Evolutionary conservation across 1,139 yeast species (phyloP), one percentile per base, ranked within the genome.

Genomic region (Saccharomyces hybrid): DNA sequence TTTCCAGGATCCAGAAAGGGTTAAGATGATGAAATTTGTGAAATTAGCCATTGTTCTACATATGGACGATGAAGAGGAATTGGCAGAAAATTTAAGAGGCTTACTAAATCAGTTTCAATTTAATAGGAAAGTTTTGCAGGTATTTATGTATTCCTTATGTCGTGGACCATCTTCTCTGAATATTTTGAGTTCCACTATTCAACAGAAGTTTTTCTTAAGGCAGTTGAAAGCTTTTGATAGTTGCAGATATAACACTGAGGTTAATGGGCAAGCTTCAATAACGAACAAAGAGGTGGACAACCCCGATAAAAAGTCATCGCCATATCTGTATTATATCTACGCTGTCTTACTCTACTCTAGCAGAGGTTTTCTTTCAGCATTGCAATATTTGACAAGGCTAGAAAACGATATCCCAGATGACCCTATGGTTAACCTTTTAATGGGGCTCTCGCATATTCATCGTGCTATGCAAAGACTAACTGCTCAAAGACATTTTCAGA

Each of bases 381-480:
- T 90, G 56, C 86, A 83, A 23, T 85, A 86, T 63, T 73, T 83
- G 55, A 78, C 80, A 44, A 81, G 85, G 61, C 82, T 81, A 44
- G 88, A 82, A 71, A 82, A 74, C 70, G 78, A 77, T 27, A 80
- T 78, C 56, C 84, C 85, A 49, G 74, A 80, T 50, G 97, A 93
- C 60, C 96, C 97, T 0, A 81, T 88, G 75, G 74, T 93, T 1
- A 78, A 90, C 59, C 75, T 93, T 38, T 71, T 87, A 27, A 74
- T 88, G 52, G 97, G 95, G 0, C 71, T 93, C 47, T 83, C 91
- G 0, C 93, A 91, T 70, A 75, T 90, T n/a, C 97, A 91, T 63
- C 78, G 99, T 46, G 86, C 98, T 0, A 84, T 91, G 84, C 98
- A 93, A 70, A 77, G 99, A 60, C 82, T 88, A 55, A 84, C 96